Evolutionary conservation across 768 basidiomycete species (phyloP).

Genomic region (Lactifluus volemus): DNA sequence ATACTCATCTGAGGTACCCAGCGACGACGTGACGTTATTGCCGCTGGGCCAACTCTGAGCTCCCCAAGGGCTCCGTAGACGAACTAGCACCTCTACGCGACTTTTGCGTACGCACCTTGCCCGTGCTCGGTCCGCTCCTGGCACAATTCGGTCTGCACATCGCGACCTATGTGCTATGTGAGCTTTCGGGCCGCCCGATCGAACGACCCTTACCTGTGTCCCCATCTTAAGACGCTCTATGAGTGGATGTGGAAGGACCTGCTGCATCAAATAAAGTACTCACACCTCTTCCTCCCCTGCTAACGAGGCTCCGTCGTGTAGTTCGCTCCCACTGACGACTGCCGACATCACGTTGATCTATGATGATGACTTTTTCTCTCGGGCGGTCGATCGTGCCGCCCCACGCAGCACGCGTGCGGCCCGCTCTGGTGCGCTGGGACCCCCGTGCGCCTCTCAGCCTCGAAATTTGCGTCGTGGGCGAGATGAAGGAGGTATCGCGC

Average conservation of each 20-base stretch:
- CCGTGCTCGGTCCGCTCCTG: slow-evolving; percentile 84
- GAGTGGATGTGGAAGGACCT: slow-evolving; percentile 71
- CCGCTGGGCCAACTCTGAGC: slow-evolving; percentile 88
- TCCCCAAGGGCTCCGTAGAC: slow-evolving; percentile 78
- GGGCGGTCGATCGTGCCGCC: no score
- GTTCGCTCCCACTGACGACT: no score
- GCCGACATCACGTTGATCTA: no score
- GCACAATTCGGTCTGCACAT: slow-evolving; percentile 87
- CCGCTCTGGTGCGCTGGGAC: no score
- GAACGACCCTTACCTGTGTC: slow-evolving; percentile 74
- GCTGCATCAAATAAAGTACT: slow-evolving; percentile 59
- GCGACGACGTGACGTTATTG: slow-evolving; percentile 72
- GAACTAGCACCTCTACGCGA: slow-evolving; percentile 88
- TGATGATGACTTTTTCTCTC: no score
- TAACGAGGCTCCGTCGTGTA: no score
- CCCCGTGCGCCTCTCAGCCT: no score
- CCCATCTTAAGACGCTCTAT: slow-evolving; percentile 77
- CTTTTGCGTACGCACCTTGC: slow-evolving; percentile 88
- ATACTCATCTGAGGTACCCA: slow-evolving; percentile 91
- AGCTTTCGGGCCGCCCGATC: slow-evolving; percentile 78
- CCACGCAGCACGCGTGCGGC: no score
- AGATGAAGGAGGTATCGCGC: no score
- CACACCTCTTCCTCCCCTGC: no score
- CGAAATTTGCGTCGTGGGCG: no score
- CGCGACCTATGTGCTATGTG: slow-evolving; percentile 82